A percentile compares a stretch with the other conserved stretches of the same genome.
Evolutionary conservation across 192 early-diverging fungal species (phyloP).

Genomic region (Diversispora eburnea): DNA sequence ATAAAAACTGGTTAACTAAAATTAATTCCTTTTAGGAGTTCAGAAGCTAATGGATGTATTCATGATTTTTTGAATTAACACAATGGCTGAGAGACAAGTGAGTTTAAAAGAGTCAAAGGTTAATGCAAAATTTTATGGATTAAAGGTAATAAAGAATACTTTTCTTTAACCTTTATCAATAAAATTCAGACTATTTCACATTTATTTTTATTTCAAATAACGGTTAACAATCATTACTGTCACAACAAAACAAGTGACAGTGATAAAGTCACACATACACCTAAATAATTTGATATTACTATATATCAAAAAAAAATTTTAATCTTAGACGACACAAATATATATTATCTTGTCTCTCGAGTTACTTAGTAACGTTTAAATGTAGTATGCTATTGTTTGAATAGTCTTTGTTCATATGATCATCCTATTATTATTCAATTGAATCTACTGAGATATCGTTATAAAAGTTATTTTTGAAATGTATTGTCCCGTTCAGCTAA

Average conservation of each 20-base stretch:
- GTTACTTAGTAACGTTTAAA: too few relatives aligned
- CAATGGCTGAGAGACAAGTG: slow-evolving; percentile 10
- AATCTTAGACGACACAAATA: too few relatives aligned
- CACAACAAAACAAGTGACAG: slow-evolving; percentile 21
- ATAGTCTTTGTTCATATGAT: too few relatives aligned
- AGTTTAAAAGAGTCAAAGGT: slow-evolving; percentile 19
- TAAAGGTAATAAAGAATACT: slow-evolving; percentile 8
- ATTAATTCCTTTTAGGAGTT: slow-evolving; percentile 11
- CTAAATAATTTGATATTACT: too few relatives aligned
- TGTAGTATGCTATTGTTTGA: too few relatives aligned
- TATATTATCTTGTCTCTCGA: too few relatives aligned
- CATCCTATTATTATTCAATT: too few relatives aligned
- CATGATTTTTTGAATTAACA: slow-evolving; percentile 13
- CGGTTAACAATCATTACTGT: slow-evolving; percentile 15
- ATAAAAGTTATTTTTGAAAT: too few relatives aligned
- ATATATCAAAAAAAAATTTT: too few relatives aligned
- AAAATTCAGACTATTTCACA: slow-evolving; percentile 15
- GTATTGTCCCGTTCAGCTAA: too few relatives aligned
- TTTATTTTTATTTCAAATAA: slow-evolving; percentile 1
- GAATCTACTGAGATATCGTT: too few relatives aligned
- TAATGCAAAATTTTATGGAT: slow-evolving; percentile 15
- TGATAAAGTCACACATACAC: too few relatives aligned
- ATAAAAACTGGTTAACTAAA: slow-evolving; percentile 17
- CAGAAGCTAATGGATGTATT: slow-evolving; percentile 7
- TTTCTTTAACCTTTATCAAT: slow-evolving; percentile 14